Percentiles rank a stretch among this genome's conserved stretches.
Conservation (phyloP, 2,329 filamentous ascomycete species). For the Xylariaceae sp. region DNA sequence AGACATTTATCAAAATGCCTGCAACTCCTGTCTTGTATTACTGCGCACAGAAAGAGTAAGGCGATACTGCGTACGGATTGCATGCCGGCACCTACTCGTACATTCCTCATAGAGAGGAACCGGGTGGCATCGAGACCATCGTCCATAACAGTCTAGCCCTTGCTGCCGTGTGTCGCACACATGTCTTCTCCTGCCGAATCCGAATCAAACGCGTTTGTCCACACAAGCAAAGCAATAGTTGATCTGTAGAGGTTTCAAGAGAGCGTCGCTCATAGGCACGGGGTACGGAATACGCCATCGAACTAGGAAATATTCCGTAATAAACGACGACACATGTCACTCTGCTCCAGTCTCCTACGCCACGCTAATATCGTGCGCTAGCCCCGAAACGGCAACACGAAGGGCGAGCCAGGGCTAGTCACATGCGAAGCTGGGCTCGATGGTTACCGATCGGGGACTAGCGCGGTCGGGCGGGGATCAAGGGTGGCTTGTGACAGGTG, state of each 20-base stretch:
- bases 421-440: no score
- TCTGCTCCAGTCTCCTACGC: not conserved
- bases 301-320: not conserved
- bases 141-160: no score
- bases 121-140: no score
- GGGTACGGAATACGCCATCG: not conserved
- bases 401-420: not conserved
- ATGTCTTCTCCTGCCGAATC: not conserved
- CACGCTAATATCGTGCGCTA: not conserved
- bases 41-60: no score
- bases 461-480: not conserved
- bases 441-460: not conserved
- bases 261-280: not conserved
- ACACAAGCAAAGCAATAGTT: not conserved
- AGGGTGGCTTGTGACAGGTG: not conserved
- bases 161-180: no score
- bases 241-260: not conserved
- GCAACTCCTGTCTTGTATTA: no score
- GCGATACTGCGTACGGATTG: no score
- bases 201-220: not conserved
- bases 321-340: not conserved
- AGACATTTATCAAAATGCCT: no score
- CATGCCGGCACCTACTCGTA: no score
- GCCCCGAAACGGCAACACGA: not conserved
- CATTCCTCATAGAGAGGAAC: no score